Conservation (phyloP, 371 early-diverging fungal species). For the Apophysomyces elegans region DNA sequence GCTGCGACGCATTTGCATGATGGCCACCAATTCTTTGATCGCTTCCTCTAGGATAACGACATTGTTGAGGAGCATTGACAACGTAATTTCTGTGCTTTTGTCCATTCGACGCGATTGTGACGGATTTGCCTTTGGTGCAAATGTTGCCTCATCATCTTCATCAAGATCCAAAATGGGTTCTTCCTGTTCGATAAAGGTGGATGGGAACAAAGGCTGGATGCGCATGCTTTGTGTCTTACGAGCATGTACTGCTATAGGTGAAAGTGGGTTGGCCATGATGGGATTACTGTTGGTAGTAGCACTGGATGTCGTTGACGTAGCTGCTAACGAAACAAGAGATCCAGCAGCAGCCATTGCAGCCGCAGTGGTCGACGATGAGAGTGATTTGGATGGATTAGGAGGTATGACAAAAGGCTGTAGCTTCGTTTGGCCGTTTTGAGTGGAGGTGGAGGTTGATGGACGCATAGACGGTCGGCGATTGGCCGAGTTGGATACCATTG, state of each 20-base stretch:
- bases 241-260: slow-evolving; percentile 48
- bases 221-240: slow-evolving; percentile 46
- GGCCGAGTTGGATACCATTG: slow-evolving; percentile 1
- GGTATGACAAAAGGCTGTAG: background rate
- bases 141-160: slow-evolving; percentile 53
- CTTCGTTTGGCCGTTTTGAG: slow-evolving; percentile 9
- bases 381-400: slow-evolving; percentile 17
- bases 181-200: slow-evolving; percentile 57
- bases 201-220: slow-evolving; percentile 65
- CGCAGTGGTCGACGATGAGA: slow-evolving; percentile 23
- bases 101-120: slow-evolving; percentile 40
- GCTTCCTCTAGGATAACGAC: slow-evolving; percentile 91
- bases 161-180: slow-evolving; percentile 44
- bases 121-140: slow-evolving; percentile 47
- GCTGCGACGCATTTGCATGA: slow-evolving; percentile 80
- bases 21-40: slow-evolving; percentile 87
- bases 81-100: slow-evolving; percentile 58
- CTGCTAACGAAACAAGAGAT: slow-evolving; percentile 18
- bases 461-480: slow-evolving; percentile 15
- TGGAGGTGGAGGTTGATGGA: background rate
- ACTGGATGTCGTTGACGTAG: slow-evolving; percentile 16
- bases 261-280: slow-evolving; percentile 31
- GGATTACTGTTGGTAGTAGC: slow-evolving; percentile 7
- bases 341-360: slow-evolving; percentile 24
- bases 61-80: slow-evolving; percentile 81